Evolutionary conservation across 176 grass and related monocot genomes (phyloP), one percentile per base, ranked within the genome.

Genomic region (Musa troglodytarum): DNA sequence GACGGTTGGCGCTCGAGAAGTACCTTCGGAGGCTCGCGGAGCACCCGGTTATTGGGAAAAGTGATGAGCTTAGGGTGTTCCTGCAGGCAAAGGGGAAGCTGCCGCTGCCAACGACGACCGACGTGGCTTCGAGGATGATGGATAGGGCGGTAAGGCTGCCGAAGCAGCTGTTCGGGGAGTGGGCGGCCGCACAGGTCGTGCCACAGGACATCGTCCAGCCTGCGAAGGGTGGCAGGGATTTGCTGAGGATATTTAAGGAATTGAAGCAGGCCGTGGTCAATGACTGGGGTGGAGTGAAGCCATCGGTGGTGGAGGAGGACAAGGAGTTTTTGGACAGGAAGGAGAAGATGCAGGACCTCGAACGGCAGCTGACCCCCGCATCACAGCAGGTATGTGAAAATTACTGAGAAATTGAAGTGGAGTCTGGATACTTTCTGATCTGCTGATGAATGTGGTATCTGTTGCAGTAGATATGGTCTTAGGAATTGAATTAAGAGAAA

Each of bases 241-340:
- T 98, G 53, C 78, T 99, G 9, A 86, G 95, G 68, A 86, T 99
- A 29, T 99, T 99, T 65, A 99, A 99, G 73, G 95, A 99, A 81
- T 76, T 94, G 34, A 99, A 93, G 88, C 95, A 91, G 82, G 85
- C 88, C 0, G 74, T 99, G 20, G 85, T 84, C 2, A 86, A 86
- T 9, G 95, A 99, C 14, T 98, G 95, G 95, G 88, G 78, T 6
- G 95, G 86, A 4, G 80, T 87, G 29, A 90, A 82, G 79, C 95
- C 90, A 5, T 78, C 82, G 1, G 54, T 99, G 3, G 86, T 89
- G 12, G 95, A 99, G 80, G 94, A 98, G 88, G 95, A 99, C 81
- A 94, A 82, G 72, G 95, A 89, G 65, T 99, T 99, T 77, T 76
- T 94, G 69, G 88, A 89, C 54, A 94, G 78, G 73, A 99, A 94